A percentile compares a stretch with the other conserved stretches of the same genome.
phyloP scores from a whole-genome alignment of 108 stramenopile species.

The Asterionellopsis glacialis region DNA sequence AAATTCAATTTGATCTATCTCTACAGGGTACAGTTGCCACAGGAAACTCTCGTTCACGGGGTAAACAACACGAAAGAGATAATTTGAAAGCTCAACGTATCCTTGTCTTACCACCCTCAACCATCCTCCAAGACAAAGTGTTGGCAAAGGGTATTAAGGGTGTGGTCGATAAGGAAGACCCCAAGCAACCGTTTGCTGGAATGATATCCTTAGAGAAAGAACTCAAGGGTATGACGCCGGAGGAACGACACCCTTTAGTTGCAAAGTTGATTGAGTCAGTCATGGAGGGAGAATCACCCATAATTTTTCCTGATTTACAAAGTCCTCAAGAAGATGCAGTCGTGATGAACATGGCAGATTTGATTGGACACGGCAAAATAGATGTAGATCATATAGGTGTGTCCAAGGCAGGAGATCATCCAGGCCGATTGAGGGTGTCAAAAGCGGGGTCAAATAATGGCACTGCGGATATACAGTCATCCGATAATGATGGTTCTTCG shows the following conservation, averaged over 20 bases:
- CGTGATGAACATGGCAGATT: conserved; percentile 47
- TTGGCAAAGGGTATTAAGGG: conserved; percentile 47
- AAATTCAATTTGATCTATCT: conserved; percentile 75
- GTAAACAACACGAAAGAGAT: conserved; percentile 47
- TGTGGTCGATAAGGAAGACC: conserved; percentile 44
- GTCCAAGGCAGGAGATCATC: background rate
- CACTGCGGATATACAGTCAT: background rate
- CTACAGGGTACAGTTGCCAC: conserved; percentile 30
- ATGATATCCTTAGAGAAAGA: conserved; percentile 47
- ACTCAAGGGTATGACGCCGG: conserved; percentile 25
- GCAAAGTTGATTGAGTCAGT: conserved; percentile 51
- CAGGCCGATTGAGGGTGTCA: conserved; percentile 1
- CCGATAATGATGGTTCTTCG: too few species aligned
- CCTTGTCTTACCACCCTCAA: conserved; percentile 46
- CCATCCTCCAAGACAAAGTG: conserved; percentile 40
- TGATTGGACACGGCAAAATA: conserved; percentile 21
- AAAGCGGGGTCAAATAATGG: background rate
- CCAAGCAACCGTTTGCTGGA: conserved; percentile 59
- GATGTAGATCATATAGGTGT: conserved; percentile 31
- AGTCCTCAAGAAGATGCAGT: conserved; percentile 52
- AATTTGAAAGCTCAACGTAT: conserved; percentile 69
- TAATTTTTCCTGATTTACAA: conserved; percentile 56
- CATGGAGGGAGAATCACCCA: conserved; percentile 27
- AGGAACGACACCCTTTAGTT: conserved; percentile 60
- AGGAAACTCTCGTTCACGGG: background rate